Base-by-base conservation (phyloP, 2,329 filamentous ascomycete species). In the Blumeria graminis region DNA sequence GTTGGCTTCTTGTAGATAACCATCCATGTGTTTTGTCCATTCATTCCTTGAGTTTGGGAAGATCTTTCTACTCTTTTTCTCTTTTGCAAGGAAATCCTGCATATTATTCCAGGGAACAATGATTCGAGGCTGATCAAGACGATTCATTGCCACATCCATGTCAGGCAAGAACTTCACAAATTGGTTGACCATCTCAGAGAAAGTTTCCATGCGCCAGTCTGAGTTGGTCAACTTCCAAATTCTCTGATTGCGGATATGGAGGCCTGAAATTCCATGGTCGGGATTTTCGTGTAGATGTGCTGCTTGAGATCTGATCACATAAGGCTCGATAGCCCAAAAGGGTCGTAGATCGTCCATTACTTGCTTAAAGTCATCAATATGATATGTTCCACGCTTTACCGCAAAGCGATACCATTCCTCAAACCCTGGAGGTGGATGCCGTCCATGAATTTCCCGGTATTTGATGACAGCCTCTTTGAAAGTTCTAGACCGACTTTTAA, bases 81-180 rank as follows among this genome's bases (percentile, higher is more conserved):
- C 78, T 51, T 70, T 68, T 7, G 66, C 67, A 9, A 81, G 69
- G 53, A 76, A 68, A 28, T 68, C 68, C 28, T 74, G 69, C 56
- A 82, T 72, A 13, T 74, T 69, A 56, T 81, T 72, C 68, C 73
- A 78, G 9, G 76, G 72, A 3, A 80, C 76, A 34, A 82, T 67
- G n/a, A 84, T 65, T 22, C 80, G 71, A 33, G 79, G 74, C 64
- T 83, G 77, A 64, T 82, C 79, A 67, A 80, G 72, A 55, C 73
- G 71, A 63, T 83, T 82, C 68, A 82, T 76, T 10, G 78, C 75
- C 69, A 82, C 80, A 63, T 82, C 78, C 64, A 83, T 75, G 59
- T 83, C 78, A 4, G 79, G 80, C 22, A 83, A 64, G 54, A 72
- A 68, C 13, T 71, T 64, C 32, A 75, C 72, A 38, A 80, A 76